Evolutionary conservation across 768 basidiomycete genomes (phyloP).

Genomic region (Erythrobasidium yunnanense): DNA sequence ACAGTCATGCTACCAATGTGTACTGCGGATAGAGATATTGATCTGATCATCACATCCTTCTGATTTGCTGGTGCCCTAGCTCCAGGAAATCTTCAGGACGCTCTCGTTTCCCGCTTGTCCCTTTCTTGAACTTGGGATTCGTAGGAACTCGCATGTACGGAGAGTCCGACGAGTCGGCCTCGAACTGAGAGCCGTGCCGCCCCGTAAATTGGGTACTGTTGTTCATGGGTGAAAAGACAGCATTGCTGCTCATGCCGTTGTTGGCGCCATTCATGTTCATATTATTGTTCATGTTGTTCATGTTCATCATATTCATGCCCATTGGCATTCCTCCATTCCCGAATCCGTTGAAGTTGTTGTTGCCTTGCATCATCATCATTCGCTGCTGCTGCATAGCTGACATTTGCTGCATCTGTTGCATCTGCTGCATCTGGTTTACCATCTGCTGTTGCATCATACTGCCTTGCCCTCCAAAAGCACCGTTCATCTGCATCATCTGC

Average conservation of each 20-base stretch:
- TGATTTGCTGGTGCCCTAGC: not conserved
- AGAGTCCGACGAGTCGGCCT: constrained; percentile 24
- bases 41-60: not conserved
- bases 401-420: constrained; percentile 4
- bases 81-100: constrained; percentile 17
- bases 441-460: constrained; percentile 18
- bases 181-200: constrained; percentile 4
- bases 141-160: constrained; percentile 22
- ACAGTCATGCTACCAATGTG: too few relatives aligned
- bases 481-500: constrained; percentile 1
- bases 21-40: too few relatives aligned
- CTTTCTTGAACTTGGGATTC: constrained; percentile 19
- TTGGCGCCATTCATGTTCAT: not conserved
- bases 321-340: too few relatives aligned
- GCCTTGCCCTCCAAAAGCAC: not conserved
- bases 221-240: not conserved
- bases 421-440: constrained; percentile 10
- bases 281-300: too few relatives aligned
- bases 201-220: constrained; percentile 9
- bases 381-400: constrained; percentile 16
- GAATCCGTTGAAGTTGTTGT: too few relatives aligned
- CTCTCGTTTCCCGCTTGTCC: constrained; percentile 11
- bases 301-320: too few relatives aligned
- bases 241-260: not conserved
- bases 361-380: too few relatives aligned